Percentiles rank a stretch among this genome's conserved stretches.
Conservation (phyloP, 768 basidiomycete genomes). For the Pleurotus tuoliensis region DNA sequence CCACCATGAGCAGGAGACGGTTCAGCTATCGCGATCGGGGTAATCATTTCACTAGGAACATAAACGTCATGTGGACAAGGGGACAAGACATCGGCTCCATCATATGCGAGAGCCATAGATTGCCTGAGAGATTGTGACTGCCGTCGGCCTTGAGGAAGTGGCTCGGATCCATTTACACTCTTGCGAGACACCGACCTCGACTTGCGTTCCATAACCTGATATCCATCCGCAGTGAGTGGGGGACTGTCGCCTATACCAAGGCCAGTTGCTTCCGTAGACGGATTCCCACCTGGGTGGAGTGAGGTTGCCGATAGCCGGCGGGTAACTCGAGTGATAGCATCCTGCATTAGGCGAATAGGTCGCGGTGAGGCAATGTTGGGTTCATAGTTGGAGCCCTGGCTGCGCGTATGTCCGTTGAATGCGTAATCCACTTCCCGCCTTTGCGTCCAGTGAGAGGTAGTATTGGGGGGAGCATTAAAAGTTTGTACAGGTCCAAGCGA, state of each 20-base stretch:
- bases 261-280: slow-evolving; percentile 30
- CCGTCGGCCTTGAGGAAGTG: neutral
- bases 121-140: slow-evolving; percentile 16
- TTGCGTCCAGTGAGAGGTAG: neutral
- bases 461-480: slow-evolving; percentile 5
- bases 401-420: slow-evolving; percentile 22
- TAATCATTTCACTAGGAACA: slow-evolving; percentile 17
- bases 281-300: slow-evolving; percentile 37
- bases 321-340: slow-evolving; percentile 30
- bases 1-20: slow-evolving; percentile 35
- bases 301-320: slow-evolving; percentile 41
- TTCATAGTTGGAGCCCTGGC: slow-evolving; percentile 14
- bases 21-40: slow-evolving; percentile 21
- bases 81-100: slow-evolving; percentile 47
- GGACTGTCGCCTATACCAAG: slow-evolving; percentile 30
- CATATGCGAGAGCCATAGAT: slow-evolving; percentile 45
- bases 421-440: slow-evolving; percentile 12
- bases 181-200: slow-evolving; percentile 24
- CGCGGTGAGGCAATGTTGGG: slow-evolving; percentile 21
- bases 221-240: slow-evolving; percentile 37
- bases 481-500: slow-evolving; percentile 11
- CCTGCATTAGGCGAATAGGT: slow-evolving; percentile 38
- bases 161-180: slow-evolving; percentile 17
- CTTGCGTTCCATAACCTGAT: slow-evolving; percentile 33
- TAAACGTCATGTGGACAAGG: slow-evolving; percentile 18